Evolutionary conservation across 768 basidiomycete species (phyloP), one percentile per base, ranked within the genome.

Genomic region (Tephrocybe sp.): DNA sequence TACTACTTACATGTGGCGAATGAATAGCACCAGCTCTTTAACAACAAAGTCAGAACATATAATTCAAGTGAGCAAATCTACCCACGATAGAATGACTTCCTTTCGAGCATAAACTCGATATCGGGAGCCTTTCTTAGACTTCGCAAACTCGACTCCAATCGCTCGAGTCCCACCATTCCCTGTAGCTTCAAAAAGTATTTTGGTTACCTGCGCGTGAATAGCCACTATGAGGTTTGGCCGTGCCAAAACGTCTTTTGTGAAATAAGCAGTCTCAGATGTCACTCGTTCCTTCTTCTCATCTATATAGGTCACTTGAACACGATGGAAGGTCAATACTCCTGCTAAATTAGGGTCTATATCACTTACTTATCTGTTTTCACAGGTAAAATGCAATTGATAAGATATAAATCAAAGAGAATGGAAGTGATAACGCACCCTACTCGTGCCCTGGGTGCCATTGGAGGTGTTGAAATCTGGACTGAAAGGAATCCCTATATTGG

Each of bases 171-270:
- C 60, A 13, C 60, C 62, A 1, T 57, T 64, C 9, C 48, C 59
- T 8, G 16, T 14, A 11, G 60, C 62, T 43, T 69, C 69, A 36
- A 84, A 80, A 0, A 84, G 39, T 22, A 88, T 65, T 30, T 69
- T 76, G 4, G 83, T 84, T 8, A 78, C 83, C 2, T 72, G 72
- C 0, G 79, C 78, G 42, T 73, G 63, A 7, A 78, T 72, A 5
- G 75, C 73, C 39, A 89, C 75, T 16, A 71, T 80, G 48, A 89
- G 72, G 55, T 88, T 88, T 4, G 78, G 75, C 32, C 86, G 69
- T 2, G 72, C 69, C 17, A 86, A 70, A 22, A 85, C 84, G 0
- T 79, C 70, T 0, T 72, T 64, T 0, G 85, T 84, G 31, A 88
- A 72, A 59, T 87, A 88, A 1, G 84, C 82, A 0, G 76, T 63